Evolutionary conservation across 495 filamentous ascomycete genomes (phyloP), one percentile per base, ranked within the genome.

Genomic region (Aspergillus sparsus): DNA sequence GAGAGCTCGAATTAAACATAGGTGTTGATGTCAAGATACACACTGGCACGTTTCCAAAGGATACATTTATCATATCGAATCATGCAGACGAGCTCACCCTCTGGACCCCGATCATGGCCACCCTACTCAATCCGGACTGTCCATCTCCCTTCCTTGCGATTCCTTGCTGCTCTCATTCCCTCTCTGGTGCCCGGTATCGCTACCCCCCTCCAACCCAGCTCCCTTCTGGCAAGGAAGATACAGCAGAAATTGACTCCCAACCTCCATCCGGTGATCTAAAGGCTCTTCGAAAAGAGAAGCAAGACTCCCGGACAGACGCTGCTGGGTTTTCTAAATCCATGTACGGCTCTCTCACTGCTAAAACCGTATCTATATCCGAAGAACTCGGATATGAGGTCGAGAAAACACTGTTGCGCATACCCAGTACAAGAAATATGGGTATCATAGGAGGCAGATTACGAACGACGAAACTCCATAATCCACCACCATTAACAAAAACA

Each of bases 61-160:
- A 86, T 33, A 96, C 91, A 0, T 98, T 98, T 66, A 89, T 98
- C 55, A 92, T 98, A 60, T 93, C 91, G 45, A 98, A 98, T 67
- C 94, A 98, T 68, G 91, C 94, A 18, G 94, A 98, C 69, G 92
- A 98, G 73, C 79, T 98, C 10, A 98, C 95, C 1, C 82, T 90
- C 5, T 98, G 94, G 94, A 97, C 95, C 1, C 95, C 94, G 1
- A 82, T 97, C 35, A 82, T 98, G 46, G 91, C 93, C 33, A 83
- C 85, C 33, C 76, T 90, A 2, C 90, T 89, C 16, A 88, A 82
- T 51, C 80, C 78, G 0, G 53, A 46, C 11, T 71, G 65, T 0
- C 78, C 73, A 2, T 52, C 73, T 4, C 89, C 93, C 0, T 98
- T 97, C 65, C 83, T 98, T 32, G 87, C 87, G 53, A 96, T 98